Evolutionary conservation across 2,329 filamentous ascomycete genomes (phyloP).

Genomic region (Hyphodiscus sp.): DNA sequence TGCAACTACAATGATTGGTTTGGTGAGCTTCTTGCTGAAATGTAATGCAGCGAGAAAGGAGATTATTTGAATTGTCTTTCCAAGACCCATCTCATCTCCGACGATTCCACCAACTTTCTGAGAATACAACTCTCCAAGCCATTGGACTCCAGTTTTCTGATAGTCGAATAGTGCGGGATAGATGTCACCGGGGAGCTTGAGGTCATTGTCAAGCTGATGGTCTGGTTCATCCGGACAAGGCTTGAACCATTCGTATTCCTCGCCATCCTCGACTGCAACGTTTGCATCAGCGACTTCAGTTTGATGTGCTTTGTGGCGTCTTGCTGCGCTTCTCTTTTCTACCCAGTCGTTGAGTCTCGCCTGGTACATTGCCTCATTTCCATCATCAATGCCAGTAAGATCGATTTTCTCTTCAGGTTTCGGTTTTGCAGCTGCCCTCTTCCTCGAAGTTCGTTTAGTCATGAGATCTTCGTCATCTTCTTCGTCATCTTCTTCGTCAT

Average conservation of each 20-base stretch:
- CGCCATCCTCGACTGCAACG: conserved; percentile 35
- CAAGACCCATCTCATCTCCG: conserved; percentile 97
- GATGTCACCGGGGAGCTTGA: conserved; percentile 85
- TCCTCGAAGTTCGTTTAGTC: conserved; percentile 35
- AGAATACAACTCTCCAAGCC: conserved; percentile 86
- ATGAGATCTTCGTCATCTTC: conserved; percentile 34
- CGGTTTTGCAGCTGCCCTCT: conserved; percentile 16
- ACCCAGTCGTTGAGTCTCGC: conserved; percentile 71
- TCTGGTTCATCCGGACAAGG: conserved; percentile 80
- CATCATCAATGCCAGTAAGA: conserved; percentile 64
- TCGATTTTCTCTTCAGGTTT: conserved; percentile 30
- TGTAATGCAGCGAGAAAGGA: conserved; percentile 71
- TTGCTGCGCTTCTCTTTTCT: conserved; percentile 52
- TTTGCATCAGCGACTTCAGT: conserved; percentile 34
- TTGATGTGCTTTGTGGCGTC: conserved; percentile 36
- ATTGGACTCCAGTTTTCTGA: conserved; percentile 93
- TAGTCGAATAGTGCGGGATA: conserved; percentile 91
- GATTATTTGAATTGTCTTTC: conserved; percentile 80
- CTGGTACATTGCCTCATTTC: conserved; percentile 77
- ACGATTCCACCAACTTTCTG: conserved; percentile 91
- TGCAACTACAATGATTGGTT: conserved; percentile 85
- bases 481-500: conserved; percentile 30
- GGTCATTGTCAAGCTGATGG: conserved; percentile 62
- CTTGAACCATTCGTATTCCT: conserved; percentile 69
- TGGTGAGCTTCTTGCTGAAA: conserved; percentile 77